phyloP scores from a whole-genome alignment of 2,329 filamentous ascomycete species.

The Coniochaeta sp. region DNA sequence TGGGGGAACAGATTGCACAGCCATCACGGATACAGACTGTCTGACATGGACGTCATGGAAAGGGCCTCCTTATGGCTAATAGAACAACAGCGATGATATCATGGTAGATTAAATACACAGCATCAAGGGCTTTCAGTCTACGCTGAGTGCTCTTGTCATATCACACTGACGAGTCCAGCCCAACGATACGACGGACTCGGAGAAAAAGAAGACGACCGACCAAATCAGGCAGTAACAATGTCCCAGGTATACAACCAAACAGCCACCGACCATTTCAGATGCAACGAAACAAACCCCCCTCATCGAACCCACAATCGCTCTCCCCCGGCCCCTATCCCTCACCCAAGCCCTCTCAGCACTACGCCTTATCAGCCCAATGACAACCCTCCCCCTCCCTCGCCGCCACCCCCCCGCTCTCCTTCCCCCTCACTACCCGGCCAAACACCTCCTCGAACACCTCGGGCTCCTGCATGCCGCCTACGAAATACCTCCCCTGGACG shows the following conservation, averaged over 20 bases:
- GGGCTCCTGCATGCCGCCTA: constrained; percentile 67
- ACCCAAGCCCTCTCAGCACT: background rate
- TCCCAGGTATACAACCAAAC: too few species aligned
- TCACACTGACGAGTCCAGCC: too few species aligned
- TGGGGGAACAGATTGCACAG: background rate
- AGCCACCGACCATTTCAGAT: too few species aligned
- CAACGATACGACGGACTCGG: too few species aligned
- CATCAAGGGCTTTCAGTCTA: too few species aligned
- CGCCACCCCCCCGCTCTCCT: too few species aligned
- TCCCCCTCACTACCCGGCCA: constrained; percentile 32
- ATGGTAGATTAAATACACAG: background rate
- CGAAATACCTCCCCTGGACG: constrained; percentile 59
- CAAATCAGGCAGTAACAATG: too few species aligned
- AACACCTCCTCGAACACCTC: constrained; percentile 61
- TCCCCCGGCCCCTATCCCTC: background rate
- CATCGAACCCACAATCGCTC: too few species aligned
- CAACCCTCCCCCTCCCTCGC: background rate
- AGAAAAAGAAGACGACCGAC: too few species aligned
- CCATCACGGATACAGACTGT: background rate
- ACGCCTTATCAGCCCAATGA: background rate
- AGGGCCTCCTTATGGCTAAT: background rate
- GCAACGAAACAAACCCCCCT: too few species aligned
- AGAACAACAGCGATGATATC: background rate
- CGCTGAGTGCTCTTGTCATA: too few species aligned
- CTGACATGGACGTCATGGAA: background rate